phyloP scores from a whole-genome alignment of 805 yeast genomes.

The Teunomyces cretensis region DNA sequence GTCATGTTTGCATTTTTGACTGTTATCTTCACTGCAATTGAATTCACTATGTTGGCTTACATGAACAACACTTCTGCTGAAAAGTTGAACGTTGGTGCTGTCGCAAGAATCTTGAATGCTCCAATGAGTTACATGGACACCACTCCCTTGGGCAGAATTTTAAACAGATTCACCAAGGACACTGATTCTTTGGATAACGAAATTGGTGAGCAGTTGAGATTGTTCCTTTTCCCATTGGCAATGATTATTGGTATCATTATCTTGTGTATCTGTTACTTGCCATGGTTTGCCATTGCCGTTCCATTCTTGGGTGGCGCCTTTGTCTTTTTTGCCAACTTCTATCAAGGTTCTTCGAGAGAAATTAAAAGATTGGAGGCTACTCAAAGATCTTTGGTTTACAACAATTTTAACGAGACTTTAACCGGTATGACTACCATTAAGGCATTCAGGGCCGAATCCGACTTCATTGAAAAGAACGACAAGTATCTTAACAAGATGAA shows the following conservation, averaged over 20 bases:
- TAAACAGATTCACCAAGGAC: slow-evolving; percentile 46
- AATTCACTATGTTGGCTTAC: slow-evolving; percentile 42
- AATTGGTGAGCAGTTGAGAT: slow-evolving; percentile 42
- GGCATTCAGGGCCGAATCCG: slow-evolving; percentile 35
- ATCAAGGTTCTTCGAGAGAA: slow-evolving; percentile 50
- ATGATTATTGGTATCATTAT: slow-evolving; percentile 39
- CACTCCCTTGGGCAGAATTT: slow-evolving; percentile 43
- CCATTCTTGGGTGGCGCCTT: slow-evolving; percentile 49
- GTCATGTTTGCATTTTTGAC: slow-evolving; percentile 37
- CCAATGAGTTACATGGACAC: slow-evolving; percentile 46
- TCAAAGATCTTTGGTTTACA: slow-evolving; percentile 49
- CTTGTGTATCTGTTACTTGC: slow-evolving; percentile 50
- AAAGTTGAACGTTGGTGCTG: slow-evolving; percentile 37
- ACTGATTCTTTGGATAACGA: slow-evolving; percentile 48
- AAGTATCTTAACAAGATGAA: slow-evolving; percentile 44
- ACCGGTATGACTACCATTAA: slow-evolving; percentile 49
- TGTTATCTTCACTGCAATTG: slow-evolving; percentile 38
- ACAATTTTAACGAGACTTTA: slow-evolving; percentile 49
- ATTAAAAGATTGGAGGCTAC: slow-evolving; percentile 49
- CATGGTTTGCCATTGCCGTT: slow-evolving; percentile 55
- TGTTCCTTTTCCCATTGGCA: slow-evolving; percentile 42
- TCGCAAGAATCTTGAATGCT: slow-evolving; percentile 37
- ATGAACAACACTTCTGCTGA: slow-evolving; percentile 40
- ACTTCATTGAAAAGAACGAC: slow-evolving; percentile 44
- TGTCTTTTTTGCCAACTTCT: slow-evolving; percentile 38